Evolutionary conservation across 257 asterid genomes (phyloP), one percentile per base, ranked within the genome.

Genomic region (Plantago ovata): DNA sequence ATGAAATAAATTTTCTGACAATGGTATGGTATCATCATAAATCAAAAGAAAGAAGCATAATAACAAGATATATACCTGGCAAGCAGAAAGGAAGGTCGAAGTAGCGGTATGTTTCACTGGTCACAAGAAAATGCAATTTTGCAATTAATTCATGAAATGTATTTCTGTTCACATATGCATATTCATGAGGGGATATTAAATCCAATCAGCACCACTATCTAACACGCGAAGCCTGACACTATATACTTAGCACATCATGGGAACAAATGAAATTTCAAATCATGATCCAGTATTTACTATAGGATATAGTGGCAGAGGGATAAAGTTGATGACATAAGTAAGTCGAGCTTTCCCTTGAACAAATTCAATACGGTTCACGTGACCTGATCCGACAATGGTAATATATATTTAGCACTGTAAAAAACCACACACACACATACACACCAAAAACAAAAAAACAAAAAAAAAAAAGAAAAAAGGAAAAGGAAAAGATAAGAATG

Each of bases 31-130:
- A 18, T 16, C 6, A 7, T n/a, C 18, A 45, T 45, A 15, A 45
- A 13, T 45, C 50, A 45, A 2, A 1, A 4, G n/a, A 13, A 45
- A 45, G 50, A 14, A n/a, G 50, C 50, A 14, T 7, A 45, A 9
- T n/a, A 18, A 45, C 16, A 45, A 14, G 50, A 45, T 45, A 14
- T 10, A 45, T 6, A 86, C 94, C 95, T 72, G 87, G 82, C 19
- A 77, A 71, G 56, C 95, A 86, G 57, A 86, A 86, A 9, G 95
- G 94, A 53, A 83, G 82, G 65, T 86, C 90, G 62, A 79, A 86
- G 73, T 83, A 86, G 8, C 87, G 77, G 70, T 86, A 86, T 13
- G 89, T 81, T 74, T 86, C 93, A 60, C 93, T 83, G 85, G 21
- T 43, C 48, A 43, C 18, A 43, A 43, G 6, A 43, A 43, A 43